Conservation (phyloP, 2,329 filamentous ascomycete species). For the Microascus cirrosus region DNA sequence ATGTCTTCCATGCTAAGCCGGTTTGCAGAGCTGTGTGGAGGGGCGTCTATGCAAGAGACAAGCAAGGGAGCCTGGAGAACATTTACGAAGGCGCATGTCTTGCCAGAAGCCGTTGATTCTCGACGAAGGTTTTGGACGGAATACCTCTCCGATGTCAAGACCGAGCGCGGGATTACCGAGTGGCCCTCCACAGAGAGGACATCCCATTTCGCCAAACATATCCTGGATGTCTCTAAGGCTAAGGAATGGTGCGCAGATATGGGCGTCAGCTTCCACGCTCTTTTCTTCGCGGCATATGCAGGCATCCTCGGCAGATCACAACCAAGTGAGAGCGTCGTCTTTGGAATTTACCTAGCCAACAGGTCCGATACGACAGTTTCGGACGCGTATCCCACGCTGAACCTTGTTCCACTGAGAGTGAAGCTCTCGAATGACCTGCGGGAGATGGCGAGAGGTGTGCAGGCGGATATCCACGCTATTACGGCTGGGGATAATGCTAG, state of each 20-base stretch:
- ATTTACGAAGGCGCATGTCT: constrained; percentile 8
- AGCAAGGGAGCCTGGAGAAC: constrained; percentile 14
- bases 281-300: constrained; percentile 66
- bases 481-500: constrained; percentile 39
- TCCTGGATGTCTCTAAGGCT: constrained; percentile 27
- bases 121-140: constrained; percentile 27
- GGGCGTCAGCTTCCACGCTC: constrained; percentile 58
- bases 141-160: constrained; percentile 19
- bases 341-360: constrained; percentile 81
- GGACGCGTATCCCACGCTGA: constrained; percentile 58
- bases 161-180: neutral
- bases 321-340: constrained; percentile 29
- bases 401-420: constrained; percentile 63
- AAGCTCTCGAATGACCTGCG: constrained; percentile 22
- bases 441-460: constrained; percentile 48
- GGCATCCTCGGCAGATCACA: constrained; percentile 15
- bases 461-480: constrained; percentile 56
- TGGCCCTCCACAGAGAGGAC: neutral
- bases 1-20: constrained; percentile 49
- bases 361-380: constrained; percentile 32
- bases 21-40: constrained; percentile 15
- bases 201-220: constrained; percentile 21
- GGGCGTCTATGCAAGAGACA: constrained; percentile 6
- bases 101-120: constrained; percentile 2
- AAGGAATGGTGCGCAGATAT: constrained; percentile 16